A percentile compares a stretch with the other conserved stretches of the same genome.
These are phyloP conservation scores for Dothideomycetes sp. DNA, from an alignment of 2,329 filamentous ascomycete species.

Conservation along the genomic window DNA sequence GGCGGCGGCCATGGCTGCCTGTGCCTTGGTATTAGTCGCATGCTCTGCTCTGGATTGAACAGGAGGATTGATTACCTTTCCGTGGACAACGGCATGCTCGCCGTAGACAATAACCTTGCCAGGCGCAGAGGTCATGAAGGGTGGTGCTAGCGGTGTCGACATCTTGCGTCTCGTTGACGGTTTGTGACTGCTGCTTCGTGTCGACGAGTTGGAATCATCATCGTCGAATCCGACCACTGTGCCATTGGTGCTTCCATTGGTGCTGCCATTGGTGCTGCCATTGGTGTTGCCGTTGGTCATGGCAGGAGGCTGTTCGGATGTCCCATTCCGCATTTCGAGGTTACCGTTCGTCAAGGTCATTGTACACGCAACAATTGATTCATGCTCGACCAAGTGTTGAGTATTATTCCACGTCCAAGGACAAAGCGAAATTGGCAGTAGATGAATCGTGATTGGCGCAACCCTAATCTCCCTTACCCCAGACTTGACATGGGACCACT, in stretches of 20 bases:
- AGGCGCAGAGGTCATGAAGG: constrained; percentile 96
- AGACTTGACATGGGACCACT: no score
- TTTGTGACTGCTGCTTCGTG: background rate
- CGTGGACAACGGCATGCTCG: constrained; percentile 95
- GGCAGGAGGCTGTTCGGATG: background rate
- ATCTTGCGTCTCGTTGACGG: constrained; percentile 9
- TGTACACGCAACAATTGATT: no score
- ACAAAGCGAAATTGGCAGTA: no score
- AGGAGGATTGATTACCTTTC: constrained; percentile 53
- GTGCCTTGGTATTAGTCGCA: no score
- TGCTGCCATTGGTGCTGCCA: background rate
- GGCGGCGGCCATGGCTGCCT: constrained; percentile 87
- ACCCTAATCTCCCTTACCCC: no score
- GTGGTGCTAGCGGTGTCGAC: constrained; percentile 12
- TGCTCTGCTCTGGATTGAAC: background rate
- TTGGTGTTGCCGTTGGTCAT: constrained; percentile 4
- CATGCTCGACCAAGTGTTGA: no score
- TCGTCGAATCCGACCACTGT: background rate
- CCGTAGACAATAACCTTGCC: constrained; percentile 98
- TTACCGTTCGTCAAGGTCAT: constrained; percentile 2
- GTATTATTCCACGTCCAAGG: no score
- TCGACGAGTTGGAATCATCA: background rate
- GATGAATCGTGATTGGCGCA: no score
- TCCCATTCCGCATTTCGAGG: constrained; percentile 5
- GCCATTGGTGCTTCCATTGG: background rate